Percentiles rank a stretch among this genome's conserved stretches.
Evolutionary conservation across 495 filamentous ascomycete genomes (phyloP).

Genomic region (Penicillium taxi): DNA sequence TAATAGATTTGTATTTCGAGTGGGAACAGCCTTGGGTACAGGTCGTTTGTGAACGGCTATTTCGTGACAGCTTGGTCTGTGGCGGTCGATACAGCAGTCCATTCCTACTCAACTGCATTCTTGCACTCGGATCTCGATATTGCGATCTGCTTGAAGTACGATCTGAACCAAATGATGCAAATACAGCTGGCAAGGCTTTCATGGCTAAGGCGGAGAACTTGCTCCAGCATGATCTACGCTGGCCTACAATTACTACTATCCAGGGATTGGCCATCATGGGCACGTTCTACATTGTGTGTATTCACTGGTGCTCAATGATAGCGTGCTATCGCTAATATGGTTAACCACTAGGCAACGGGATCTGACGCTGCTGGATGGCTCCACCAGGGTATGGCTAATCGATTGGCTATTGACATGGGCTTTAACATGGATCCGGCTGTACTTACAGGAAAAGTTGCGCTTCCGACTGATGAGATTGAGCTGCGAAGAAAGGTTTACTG

Average conservation of each 20-base stretch:
- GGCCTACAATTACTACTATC: slow-evolving; percentile 59
- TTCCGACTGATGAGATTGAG: slow-evolving; percentile 19
- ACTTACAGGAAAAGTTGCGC: slow-evolving; percentile 14
- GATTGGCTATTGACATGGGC: slow-evolving; percentile 24
- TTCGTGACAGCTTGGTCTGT: slow-evolving; percentile 55
- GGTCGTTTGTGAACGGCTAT: slow-evolving; percentile 63
- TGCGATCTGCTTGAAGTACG: slow-evolving; percentile 57
- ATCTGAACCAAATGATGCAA: slow-evolving; percentile 49
- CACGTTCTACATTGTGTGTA: slow-evolving; percentile 22
- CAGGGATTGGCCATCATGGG: slow-evolving; percentile 71
- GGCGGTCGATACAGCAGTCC: slow-evolving; percentile 58
- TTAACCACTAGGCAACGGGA: slow-evolving; percentile 15
- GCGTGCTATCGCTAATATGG: not conserved
- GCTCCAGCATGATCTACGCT: slow-evolving; percentile 47
- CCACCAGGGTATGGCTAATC: slow-evolving; percentile 23
- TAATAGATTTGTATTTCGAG: slow-evolving; percentile 57
- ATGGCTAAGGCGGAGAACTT: slow-evolving; percentile 58
- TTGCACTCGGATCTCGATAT: slow-evolving; percentile 66
- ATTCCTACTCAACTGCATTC: slow-evolving; percentile 66
- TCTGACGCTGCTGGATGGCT: slow-evolving; percentile 25
- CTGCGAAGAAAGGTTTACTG: slow-evolving; percentile 26
- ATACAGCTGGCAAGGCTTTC: slow-evolving; percentile 65
- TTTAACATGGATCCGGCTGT: slow-evolving; percentile 23
- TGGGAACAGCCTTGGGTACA: slow-evolving; percentile 76
- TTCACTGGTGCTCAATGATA: no score